These are phyloP conservation scores for Rhizoctonia solani DNA, from an alignment of 1,284 basidiomycete species.

Conservation along the genomic window DNA sequence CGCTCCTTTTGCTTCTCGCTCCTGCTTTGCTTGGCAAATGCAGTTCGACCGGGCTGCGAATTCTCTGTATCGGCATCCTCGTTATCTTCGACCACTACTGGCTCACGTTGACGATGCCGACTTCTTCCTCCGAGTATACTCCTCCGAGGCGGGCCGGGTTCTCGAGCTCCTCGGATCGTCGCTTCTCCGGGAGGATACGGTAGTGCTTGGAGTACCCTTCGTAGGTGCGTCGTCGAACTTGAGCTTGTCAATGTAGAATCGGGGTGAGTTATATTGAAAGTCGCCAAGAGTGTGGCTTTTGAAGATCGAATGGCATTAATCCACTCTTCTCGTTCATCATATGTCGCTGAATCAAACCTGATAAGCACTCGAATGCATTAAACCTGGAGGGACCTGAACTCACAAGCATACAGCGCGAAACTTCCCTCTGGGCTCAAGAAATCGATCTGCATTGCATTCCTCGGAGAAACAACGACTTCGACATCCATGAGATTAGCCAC, in stretches of 20 bases:
- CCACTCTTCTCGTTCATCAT: constrained; percentile 71
- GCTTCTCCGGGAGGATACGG: constrained; percentile 63
- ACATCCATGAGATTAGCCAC: constrained; percentile 70
- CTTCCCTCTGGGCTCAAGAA: constrained; percentile 75
- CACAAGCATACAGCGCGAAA: constrained; percentile 75
- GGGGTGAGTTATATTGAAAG: constrained; percentile 67
- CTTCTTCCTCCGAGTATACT: constrained; percentile 45
- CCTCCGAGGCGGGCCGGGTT: constrained; percentile 39
- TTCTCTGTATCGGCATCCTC: constrained; percentile 4
- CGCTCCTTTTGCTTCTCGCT: constrained; percentile 29
- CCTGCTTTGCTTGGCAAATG: neutral
- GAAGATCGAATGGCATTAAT: constrained; percentile 68
- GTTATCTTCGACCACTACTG: neutral
- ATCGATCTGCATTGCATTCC: constrained; percentile 61
- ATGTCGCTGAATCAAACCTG: constrained; percentile 49
- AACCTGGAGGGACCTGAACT: constrained; percentile 41
- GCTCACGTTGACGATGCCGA: constrained; percentile 8
- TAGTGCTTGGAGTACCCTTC: constrained; percentile 70
- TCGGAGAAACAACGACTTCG: constrained; percentile 68
- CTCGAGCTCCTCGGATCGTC: constrained; percentile 19
- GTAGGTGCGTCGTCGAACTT: constrained; percentile 69
- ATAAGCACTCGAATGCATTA: neutral
- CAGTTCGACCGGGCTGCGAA: neutral
- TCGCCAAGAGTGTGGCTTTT: constrained; percentile 64
- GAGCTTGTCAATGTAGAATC: constrained; percentile 81